Conservation (phyloP, 129 eudicot species). For the Glebionis coronaria region DNA sequence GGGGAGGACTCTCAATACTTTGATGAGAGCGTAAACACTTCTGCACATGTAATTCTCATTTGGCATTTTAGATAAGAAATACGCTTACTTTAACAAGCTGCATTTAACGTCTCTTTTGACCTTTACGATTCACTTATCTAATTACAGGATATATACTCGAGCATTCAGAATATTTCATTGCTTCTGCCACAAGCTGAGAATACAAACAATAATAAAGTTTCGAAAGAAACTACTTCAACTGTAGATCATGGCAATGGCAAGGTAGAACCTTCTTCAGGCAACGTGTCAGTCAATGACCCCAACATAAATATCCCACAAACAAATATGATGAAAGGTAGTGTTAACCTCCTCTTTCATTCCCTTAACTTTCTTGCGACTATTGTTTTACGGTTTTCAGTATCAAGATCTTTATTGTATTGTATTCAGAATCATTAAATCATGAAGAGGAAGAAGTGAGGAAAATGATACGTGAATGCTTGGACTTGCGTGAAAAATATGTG, state of each 20-base stretch:
- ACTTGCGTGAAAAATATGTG: slow-evolving; percentile 76
- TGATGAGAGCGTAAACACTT: slow-evolving; percentile 40
- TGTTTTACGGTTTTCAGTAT: slow-evolving; percentile 5
- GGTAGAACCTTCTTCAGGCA: slow-evolving; percentile 33
- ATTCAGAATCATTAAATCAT: slow-evolving; percentile 58
- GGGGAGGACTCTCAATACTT: slow-evolving; percentile 47
- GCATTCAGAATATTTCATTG: slow-evolving; percentile 37
- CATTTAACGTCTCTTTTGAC: not conserved
- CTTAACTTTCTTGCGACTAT: slow-evolving; percentile 14
- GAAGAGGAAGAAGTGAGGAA: slow-evolving; percentile 89
- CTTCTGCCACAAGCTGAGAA: slow-evolving; percentile 41
- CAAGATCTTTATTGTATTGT: slow-evolving; percentile 13
- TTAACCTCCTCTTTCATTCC: slow-evolving; percentile 19
- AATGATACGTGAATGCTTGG: slow-evolving; percentile 86
- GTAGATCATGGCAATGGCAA: slow-evolving; percentile 35
- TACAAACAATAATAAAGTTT: slow-evolving; percentile 22
- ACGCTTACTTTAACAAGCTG: not conserved
- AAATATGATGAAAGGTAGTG: slow-evolving; percentile 57
- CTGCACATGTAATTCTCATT: slow-evolving; percentile 38
- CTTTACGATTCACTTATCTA: not conserved
- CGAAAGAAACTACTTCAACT: slow-evolving; percentile 35
- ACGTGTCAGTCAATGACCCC: slow-evolving; percentile 35
- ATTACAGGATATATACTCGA: slow-evolving; percentile 49
- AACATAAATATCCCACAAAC: slow-evolving; percentile 43
- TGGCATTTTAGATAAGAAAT: slow-evolving; percentile 5